A percentile compares a stretch with the other conserved stretches of the same genome.
These are phyloP conservation scores for Serpula lacrymans DNA, from an alignment of 768 basidiomycete genomes.

Conservation along the genomic window DNA sequence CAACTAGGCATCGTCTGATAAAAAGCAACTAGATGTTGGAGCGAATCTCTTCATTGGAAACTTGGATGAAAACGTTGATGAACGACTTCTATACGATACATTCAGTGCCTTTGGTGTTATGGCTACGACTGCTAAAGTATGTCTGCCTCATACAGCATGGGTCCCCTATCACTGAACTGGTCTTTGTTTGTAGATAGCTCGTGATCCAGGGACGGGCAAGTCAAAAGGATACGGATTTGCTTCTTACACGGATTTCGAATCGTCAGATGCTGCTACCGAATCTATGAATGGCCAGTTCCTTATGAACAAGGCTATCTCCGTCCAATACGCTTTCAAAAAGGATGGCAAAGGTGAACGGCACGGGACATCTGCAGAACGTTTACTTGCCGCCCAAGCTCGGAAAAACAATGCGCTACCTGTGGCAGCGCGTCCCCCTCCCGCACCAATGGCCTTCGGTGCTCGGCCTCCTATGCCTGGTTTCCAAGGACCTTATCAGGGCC, in stretches of 20 bases:
- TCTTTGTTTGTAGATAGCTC: slow-evolving; percentile 65
- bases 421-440: slow-evolving; percentile 69
- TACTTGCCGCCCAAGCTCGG: slow-evolving; percentile 91
- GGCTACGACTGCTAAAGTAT: slow-evolving; percentile 85
- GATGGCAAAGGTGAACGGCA: slow-evolving; percentile 98
- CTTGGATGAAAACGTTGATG: slow-evolving; percentile 93
- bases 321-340: slow-evolving; percentile 99
- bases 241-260: slow-evolving; percentile 95
- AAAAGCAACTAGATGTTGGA: slow-evolving; percentile 96
- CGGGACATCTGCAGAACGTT: slow-evolving; percentile 93
- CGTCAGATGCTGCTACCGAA: slow-evolving; percentile 94
- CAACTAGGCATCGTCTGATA: slow-evolving; percentile 89
- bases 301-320: slow-evolving; percentile 96
- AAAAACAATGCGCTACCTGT: slow-evolving; percentile 92
- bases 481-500: slow-evolving; percentile 82
- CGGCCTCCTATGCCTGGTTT: slow-evolving; percentile 67
- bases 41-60: slow-evolving; percentile 97
- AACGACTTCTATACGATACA: slow-evolving; percentile 88
- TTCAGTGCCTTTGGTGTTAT: slow-evolving; percentile 94
- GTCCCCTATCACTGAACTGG: slow-evolving; percentile 6
- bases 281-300: slow-evolving; percentile 97
- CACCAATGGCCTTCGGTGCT: slow-evolving; percentile 68
- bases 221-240: slow-evolving; percentile 99
- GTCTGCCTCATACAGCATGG: slow-evolving; percentile 10
- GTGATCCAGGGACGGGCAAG: slow-evolving; percentile 77